Evolutionary conservation across 2,329 filamentous ascomycete genomes (phyloP), one percentile per base, ranked within the genome.

Genomic region (Paecilomyces variotii): DNA sequence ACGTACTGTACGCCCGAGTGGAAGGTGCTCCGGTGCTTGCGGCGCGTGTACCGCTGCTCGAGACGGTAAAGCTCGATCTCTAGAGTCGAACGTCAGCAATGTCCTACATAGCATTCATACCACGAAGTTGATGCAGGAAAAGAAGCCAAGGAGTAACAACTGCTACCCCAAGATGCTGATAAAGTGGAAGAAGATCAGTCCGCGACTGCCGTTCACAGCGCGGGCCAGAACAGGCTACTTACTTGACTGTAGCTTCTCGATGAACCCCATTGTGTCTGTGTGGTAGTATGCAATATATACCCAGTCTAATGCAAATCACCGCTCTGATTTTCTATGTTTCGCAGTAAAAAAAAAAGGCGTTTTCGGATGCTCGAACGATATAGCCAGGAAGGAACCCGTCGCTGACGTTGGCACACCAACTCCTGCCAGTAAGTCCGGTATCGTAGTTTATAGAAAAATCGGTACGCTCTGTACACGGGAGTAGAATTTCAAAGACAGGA

Each of bases 21-120:
- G 74, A 96, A 96, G 61, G 90, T 94, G 57, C 87, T 92, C 73
- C 93, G 90, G 67, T 93, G 90, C 69, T 93, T 91, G 72, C 91
- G 88, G 69, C 89, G 89, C 56, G 92, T 95, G 81, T 97, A 97
- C 68, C 91, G 88, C 79, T 97, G 88, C 79, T 97, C 93, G 65
- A 97, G 87, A 55, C 91, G 90, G 82, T 96, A 94, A 70, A 97
- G 85, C 81, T 97, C 91, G 68, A 95, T 80, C 66, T 77, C 80
- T 89, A 52, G 60, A 52, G 19, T 50, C 26, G 54, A 55, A 39
- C 30, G 53, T 59, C 54, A 56, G 58, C 57, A 45, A 24, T 56
- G 39, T 59, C n/a, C 60, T 9, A 9, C 6, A 24, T 24, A 2
- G 1, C n/a, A 32, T 19, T 24, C 4, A 12, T 45, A 2, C 2